These are phyloP conservation scores for Corymbia calophylla DNA, from an alignment of 441 rosid species.

Conservation along the genomic window DNA sequence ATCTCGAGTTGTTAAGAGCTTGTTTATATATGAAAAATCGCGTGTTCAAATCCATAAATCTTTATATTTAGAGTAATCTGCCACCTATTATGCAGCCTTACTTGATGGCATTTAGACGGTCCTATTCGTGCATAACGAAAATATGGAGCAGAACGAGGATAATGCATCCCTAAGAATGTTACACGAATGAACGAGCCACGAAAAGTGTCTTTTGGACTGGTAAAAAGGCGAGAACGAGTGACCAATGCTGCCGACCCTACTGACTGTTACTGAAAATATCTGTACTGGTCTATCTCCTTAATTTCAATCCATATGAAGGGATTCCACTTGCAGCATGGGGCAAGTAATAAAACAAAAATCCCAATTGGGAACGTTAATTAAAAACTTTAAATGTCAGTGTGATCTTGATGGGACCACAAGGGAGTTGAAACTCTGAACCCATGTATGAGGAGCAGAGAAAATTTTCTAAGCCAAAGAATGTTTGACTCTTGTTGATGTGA, in stretches of 20 bases:
- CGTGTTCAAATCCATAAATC: background rate
- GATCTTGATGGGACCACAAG: background rate
- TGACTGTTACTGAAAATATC: background rate
- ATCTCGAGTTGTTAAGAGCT: background rate
- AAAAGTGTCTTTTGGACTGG: background rate
- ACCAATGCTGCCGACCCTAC: background rate
- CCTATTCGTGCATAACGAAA: background rate
- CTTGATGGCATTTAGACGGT: background rate
- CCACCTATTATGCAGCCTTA: background rate
- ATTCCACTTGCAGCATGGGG: background rate
- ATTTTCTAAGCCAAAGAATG: background rate
- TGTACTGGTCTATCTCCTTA: background rate
- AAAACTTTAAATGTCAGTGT: background rate
- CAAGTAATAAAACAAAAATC: background rate
- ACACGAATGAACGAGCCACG: background rate
- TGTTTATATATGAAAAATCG: background rate
- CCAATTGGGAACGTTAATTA: background rate
- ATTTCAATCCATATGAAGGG: background rate
- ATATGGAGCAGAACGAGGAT: background rate
- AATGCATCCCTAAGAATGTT: background rate
- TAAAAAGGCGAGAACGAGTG: background rate
- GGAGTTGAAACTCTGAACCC: background rate
- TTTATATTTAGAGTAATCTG: background rate
- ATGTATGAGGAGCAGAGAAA: background rate
- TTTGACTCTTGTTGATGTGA: background rate